Conservation (phyloP, 2,329 filamentous ascomycete species). For the Trichoderma atrobrunneum region DNA sequence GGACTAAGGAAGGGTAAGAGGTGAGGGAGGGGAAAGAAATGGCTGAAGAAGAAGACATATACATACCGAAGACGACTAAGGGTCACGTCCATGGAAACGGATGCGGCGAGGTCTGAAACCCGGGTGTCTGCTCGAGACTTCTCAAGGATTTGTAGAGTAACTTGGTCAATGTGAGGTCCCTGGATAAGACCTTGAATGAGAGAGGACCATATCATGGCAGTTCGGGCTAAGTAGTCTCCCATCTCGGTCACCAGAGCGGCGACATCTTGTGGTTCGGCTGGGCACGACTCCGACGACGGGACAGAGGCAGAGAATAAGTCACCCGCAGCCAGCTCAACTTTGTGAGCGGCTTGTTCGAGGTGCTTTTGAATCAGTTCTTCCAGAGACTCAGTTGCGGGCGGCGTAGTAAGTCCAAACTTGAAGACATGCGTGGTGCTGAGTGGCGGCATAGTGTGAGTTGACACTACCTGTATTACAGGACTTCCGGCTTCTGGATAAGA, state of each 20-base stretch:
- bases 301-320: constrained; percentile 2
- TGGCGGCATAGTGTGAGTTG: constrained; percentile 8
- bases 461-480: background rate
- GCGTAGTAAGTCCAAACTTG: constrained; percentile 7
- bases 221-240: constrained; percentile 37
- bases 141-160: constrained; percentile 30
- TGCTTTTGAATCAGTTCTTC: constrained; percentile 31
- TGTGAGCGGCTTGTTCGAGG: constrained; percentile 27
- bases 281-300: constrained; percentile 14
- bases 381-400: constrained; percentile 21
- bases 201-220: constrained; percentile 34
- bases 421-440: constrained; percentile 14
- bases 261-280: constrained; percentile 20
- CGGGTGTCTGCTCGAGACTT: constrained; percentile 26
- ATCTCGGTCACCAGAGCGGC: constrained; percentile 34
- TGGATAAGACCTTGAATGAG: constrained; percentile 35
- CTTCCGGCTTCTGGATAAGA: background rate
- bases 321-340: constrained; percentile 25
- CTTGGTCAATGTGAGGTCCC: constrained; percentile 34
- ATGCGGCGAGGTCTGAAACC: constrained; percentile 30
- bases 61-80: constrained; percentile 36
- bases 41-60: background rate
- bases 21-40: background rate
- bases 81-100: constrained; percentile 34
- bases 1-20: background rate